Percentiles rank a stretch among this genome's conserved stretches.
Conservation (phyloP, 805 yeast genomes). For the Candida mattraensis region DNA sequence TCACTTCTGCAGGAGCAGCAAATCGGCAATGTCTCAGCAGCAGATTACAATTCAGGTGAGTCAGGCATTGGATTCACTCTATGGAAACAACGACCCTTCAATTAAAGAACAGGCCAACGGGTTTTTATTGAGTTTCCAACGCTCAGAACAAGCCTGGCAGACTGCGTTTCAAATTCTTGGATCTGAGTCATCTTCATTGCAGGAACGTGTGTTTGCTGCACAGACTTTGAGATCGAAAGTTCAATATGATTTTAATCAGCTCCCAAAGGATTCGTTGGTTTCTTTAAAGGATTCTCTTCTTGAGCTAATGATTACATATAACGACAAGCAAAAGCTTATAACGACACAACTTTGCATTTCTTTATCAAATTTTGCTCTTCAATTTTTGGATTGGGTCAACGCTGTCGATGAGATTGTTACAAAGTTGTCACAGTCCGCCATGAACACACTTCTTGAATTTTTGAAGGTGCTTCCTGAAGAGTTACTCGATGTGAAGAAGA, state of each 20-base stretch:
- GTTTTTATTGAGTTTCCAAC: conserved; percentile 79
- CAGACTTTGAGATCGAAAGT: conserved; percentile 87
- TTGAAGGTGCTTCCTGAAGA: conserved; percentile 91
- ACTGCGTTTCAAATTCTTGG: conserved; percentile 56
- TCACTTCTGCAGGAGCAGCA: too few species aligned
- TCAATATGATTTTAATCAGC: conserved; percentile 79
- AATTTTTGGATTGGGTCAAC: conserved; percentile 67
- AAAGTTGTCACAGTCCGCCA: conserved; percentile 42
- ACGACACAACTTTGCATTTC: conserved; percentile 82
- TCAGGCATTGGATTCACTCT: conserved; percentile 48
- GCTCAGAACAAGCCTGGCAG: conserved; percentile 80
- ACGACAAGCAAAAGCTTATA: conserved; percentile 53
- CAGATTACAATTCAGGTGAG: conserved; percentile 32
- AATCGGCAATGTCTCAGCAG: conserved; percentile 1
- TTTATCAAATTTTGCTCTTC: conserved; percentile 78
- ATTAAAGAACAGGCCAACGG: conserved; percentile 47
- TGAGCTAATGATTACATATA: conserved; percentile 51
- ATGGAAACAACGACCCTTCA: conserved; percentile 32
- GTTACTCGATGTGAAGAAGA: conserved; percentile 69
- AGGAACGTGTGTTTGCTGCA: conserved; percentile 78
- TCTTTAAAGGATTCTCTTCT: conserved; percentile 71
- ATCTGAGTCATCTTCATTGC: conserved; percentile 36
- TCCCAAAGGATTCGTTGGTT: conserved; percentile 56
- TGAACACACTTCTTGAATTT: conserved; percentile 66
- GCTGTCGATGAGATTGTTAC: conserved; percentile 69